These are phyloP conservation scores for Coemansia sp. DNA, from an alignment of 192 early-diverging fungal species.

Conservation along the genomic window DNA sequence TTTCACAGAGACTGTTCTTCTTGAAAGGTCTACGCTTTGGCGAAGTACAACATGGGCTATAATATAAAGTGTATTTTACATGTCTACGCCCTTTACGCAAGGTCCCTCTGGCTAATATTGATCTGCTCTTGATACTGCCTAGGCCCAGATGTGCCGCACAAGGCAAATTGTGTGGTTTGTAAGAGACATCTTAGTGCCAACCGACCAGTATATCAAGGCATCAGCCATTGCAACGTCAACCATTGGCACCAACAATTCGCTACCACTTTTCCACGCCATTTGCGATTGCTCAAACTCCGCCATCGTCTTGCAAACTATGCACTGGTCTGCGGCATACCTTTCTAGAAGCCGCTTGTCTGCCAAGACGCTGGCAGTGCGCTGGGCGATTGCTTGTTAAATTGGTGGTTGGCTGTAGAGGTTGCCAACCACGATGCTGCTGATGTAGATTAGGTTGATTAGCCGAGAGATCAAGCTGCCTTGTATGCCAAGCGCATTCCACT, in stretches of 20 bases:
- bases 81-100: too few species aligned
- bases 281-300: constrained; percentile 34
- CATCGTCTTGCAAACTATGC: constrained; percentile 16
- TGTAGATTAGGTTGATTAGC: constrained; percentile 69
- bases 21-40: too few species aligned
- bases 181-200: too few species aligned
- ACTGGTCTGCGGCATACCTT: constrained; percentile 13
- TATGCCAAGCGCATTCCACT: constrained; percentile 84
- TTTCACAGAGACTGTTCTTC: too few species aligned
- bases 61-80: too few species aligned
- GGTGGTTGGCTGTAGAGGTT: constrained; percentile 67
- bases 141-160: too few species aligned
- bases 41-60: too few species aligned
- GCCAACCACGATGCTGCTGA: constrained; percentile 66
- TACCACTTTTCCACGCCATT: constrained; percentile 1
- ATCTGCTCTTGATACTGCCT: too few species aligned
- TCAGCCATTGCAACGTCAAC: constrained; percentile 32
- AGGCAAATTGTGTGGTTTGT: too few species aligned
- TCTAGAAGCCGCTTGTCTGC: background rate
- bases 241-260: background rate
- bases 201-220: constrained; percentile 49
- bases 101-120: too few species aligned
- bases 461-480: constrained; percentile 69
- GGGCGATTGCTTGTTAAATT: constrained; percentile 68
- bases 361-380: constrained; percentile 28